phyloP scores from a whole-genome alignment of 2,329 filamentous ascomycete genomes.

The Colletotrichum chlorophyti region DNA sequence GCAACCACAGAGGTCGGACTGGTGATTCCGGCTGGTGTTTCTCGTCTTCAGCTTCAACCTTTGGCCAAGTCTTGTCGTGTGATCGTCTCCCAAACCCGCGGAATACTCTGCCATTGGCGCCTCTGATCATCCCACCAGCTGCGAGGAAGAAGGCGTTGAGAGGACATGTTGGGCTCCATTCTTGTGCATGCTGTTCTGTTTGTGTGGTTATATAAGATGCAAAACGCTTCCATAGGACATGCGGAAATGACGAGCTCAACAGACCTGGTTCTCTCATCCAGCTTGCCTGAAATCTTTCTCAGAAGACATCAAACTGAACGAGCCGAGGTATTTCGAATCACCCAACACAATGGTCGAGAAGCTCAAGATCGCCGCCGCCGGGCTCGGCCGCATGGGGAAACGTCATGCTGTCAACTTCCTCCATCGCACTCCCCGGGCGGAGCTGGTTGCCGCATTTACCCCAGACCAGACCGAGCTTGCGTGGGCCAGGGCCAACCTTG shows the following conservation, averaged over 20 bases:
- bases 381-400: constrained; percentile 60
- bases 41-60: constrained; percentile 7
- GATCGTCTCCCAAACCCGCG: not conserved
- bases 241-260: no score
- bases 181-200: not conserved
- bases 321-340: no score
- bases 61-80: not conserved
- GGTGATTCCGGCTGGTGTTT: not conserved
- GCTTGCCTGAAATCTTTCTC: no score
- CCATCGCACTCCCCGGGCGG: constrained; percentile 50
- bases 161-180: no score
- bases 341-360: constrained; percentile 28
- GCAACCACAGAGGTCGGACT: not conserved
- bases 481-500: constrained; percentile 51
- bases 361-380: constrained; percentile 52
- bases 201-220: constrained; percentile 1
- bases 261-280: not conserved
- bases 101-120: not conserved
- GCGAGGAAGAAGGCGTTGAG: no score
- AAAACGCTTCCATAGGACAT: not conserved
- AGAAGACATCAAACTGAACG: no score
- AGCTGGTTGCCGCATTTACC: constrained; percentile 57
- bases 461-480: constrained; percentile 50
- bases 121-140: not conserved
- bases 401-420: constrained; percentile 57